A percentile compares a stretch with the other conserved stretches of the same genome.
Conservation (phyloP, 257 asterid genomes). For the Fraxinus excelsior region DNA sequence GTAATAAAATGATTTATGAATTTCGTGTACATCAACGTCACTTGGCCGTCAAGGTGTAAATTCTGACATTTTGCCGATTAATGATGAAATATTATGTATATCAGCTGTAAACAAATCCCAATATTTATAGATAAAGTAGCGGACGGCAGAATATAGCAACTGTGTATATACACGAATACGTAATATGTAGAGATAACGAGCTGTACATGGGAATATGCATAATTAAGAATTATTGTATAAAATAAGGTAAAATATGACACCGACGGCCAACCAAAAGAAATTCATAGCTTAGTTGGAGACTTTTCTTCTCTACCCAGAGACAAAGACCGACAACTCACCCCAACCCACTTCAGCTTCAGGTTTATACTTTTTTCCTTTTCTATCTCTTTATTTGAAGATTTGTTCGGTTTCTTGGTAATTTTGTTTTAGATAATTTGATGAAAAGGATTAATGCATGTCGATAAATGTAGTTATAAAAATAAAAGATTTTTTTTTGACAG, state of each 20-base stretch:
- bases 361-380: constrained; percentile 1
- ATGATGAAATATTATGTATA: no score
- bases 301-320: constrained; percentile 44
- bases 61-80: no score
- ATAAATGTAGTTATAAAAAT: not conserved
- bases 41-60: no score
- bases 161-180: no score
- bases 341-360: constrained; percentile 7
- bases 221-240: not conserved
- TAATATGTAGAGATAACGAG: not conserved
- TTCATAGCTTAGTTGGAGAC: constrained; percentile 48
- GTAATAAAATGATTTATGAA: no score
- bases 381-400: constrained; percentile 8
- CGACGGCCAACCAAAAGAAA: constrained; percentile 82
- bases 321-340: constrained; percentile 1
- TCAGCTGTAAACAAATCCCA: no score
- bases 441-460: constrained; percentile 27
- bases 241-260: constrained; percentile 44
- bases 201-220: constrained; percentile 3
- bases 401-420: not conserved
- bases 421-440: constrained; percentile 35
- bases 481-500: constrained; percentile 23
- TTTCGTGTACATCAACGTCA: no score
- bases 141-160: no score
- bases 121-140: no score